These are phyloP conservation scores for Lipomyces japonicus DNA, from an alignment of 805 yeast genomes.

Conservation along the genomic window DNA sequence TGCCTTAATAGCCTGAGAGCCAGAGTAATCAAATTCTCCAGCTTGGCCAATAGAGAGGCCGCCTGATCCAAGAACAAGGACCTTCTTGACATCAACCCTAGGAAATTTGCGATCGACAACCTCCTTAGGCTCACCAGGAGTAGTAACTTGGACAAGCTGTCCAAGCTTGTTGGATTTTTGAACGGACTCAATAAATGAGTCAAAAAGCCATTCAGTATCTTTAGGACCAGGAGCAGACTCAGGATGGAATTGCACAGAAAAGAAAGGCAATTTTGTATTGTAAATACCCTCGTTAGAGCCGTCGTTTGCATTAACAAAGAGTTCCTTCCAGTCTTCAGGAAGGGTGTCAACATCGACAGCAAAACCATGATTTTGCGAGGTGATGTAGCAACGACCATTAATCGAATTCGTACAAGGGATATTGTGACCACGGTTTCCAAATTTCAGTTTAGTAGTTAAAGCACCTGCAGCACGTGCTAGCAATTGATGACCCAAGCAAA, in stretches of 20 bases:
- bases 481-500: constrained; percentile 96
- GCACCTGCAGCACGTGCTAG: constrained; percentile 95
- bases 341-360: constrained; percentile 86
- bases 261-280: constrained; percentile 79
- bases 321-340: constrained; percentile 80
- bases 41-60: constrained; percentile 99
- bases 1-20: constrained; percentile 98
- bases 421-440: constrained; percentile 98
- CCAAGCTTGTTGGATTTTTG: constrained; percentile 48
- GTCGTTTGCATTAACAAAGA: constrained; percentile 93
- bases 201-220: constrained; percentile 96
- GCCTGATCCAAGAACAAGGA: constrained; percentile 93
- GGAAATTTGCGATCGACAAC: constrained; percentile 77
- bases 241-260: constrained; percentile 99
- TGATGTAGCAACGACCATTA: constrained; percentile 93
- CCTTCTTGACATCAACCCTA: constrained; percentile 80
- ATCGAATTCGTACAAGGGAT: constrained; percentile 89
- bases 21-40: constrained; percentile 98
- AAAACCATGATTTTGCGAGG: constrained; percentile 98
- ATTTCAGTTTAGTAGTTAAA: constrained; percentile 84
- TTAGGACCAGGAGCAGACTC: constrained; percentile 99
- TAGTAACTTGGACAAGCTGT: constrained; percentile 63
- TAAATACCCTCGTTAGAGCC: constrained; percentile 98
- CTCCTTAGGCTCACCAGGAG: constrained; percentile 82
- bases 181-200: constrained; percentile 82